Conservation (phyloP, 345 rosid species). For the Ceriops decandra region DNA sequence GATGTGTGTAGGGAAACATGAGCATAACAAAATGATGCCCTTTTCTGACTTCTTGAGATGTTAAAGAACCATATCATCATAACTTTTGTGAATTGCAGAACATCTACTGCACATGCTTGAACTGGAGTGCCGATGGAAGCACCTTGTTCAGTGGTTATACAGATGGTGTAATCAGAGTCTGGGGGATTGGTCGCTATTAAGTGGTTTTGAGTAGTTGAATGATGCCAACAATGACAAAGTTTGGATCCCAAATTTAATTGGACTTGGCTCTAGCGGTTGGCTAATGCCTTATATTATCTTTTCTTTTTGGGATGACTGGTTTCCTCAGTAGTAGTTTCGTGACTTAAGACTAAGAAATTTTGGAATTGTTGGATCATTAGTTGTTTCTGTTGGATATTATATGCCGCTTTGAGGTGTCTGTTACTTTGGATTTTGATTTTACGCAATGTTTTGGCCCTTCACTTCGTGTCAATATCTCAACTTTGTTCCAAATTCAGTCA, state of each 20-base stretch:
- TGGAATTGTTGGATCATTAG: constrained; percentile 9
- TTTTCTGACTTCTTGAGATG: too few species aligned
- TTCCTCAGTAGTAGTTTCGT: not conserved
- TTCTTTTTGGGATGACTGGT: constrained; percentile 5
- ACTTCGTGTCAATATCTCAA: not conserved
- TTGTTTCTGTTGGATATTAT: constrained; percentile 6
- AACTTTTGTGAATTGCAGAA: constrained; percentile 40
- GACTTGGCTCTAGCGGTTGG: too few species aligned
- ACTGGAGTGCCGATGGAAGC: constrained; percentile 94
- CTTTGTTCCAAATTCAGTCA: not conserved
- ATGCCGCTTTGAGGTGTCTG: not conserved
- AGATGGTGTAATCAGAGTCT: constrained; percentile 92
- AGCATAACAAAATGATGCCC: too few species aligned
- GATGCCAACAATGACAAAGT: too few species aligned
- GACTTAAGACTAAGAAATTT: constrained; percentile 9
- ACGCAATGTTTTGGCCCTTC: not conserved
- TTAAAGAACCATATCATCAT: too few species aligned
- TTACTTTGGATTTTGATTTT: constrained; percentile 1
- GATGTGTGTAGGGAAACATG: too few species aligned
- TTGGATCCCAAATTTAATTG: too few species aligned
- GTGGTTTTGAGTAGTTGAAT: not conserved
- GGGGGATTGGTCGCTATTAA: constrained; percentile 77
- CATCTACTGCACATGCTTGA: constrained; percentile 85
- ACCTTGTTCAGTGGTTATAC: constrained; percentile 92
- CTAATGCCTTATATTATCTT: not conserved